Evolutionary conservation across 2,329 filamentous ascomycete species (phyloP).

Genomic region (Gyromitra esculenta): DNA sequence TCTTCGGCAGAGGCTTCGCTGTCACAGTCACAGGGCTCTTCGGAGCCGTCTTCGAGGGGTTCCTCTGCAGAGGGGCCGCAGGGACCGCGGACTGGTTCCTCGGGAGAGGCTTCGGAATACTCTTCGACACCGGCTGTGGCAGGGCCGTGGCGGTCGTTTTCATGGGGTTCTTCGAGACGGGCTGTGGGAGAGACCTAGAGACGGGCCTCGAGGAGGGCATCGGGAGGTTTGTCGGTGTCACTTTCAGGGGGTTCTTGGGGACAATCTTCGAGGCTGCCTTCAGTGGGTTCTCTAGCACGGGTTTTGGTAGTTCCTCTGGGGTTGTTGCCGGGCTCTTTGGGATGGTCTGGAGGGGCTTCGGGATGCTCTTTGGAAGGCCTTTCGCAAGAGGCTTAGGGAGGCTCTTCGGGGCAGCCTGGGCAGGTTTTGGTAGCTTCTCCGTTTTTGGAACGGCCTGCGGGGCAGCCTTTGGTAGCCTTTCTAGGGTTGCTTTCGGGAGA

Average conservation of each 20-base stretch:
- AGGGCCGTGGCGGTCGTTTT: background rate
- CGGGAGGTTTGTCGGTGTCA: no score
- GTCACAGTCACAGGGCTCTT: background rate
- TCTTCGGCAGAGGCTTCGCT: background rate
- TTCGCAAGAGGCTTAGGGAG: background rate
- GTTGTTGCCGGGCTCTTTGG: background rate
- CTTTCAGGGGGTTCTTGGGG: background rate
- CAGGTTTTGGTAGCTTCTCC: background rate
- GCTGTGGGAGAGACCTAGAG: background rate
- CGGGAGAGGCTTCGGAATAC: background rate
- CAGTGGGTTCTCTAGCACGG: background rate
- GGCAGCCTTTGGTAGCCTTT: background rate
- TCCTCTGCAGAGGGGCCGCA: no score
- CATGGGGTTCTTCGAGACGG: no score
- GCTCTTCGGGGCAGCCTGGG: background rate
- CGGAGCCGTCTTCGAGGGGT: background rate
- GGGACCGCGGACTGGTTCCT: background rate
- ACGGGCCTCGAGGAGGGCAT: background rate
- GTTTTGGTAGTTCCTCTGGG: background rate
- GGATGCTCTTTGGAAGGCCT: no score
- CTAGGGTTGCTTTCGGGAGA: background rate
- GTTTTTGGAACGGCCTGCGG: background rate
- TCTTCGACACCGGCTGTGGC: background rate
- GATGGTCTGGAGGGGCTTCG: background rate
- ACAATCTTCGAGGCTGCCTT: background rate